These are phyloP conservation scores for Trichoderma afroharzianum DNA, from an alignment of 2,329 filamentous ascomycete genomes.

Conservation along the genomic window DNA sequence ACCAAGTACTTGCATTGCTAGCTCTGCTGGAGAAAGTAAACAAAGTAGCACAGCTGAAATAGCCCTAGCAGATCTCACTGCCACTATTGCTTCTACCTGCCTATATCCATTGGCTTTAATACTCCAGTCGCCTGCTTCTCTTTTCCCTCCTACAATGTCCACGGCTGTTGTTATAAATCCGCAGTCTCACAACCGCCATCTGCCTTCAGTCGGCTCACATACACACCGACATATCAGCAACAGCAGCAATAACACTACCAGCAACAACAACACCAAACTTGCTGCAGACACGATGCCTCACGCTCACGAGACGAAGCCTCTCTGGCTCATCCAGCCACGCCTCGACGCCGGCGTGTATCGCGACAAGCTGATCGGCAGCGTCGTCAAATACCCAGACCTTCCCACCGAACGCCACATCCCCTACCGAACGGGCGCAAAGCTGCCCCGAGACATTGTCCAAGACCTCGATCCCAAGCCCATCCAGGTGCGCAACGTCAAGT, in stretches of 20 bases:
- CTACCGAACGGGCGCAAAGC: constrained; percentile 19
- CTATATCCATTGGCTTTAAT: neutral
- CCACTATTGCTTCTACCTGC: neutral
- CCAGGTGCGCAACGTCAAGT: constrained; percentile 27
- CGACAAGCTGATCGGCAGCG: constrained; percentile 30
- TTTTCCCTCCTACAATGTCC: neutral
- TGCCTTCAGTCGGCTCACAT: neutral
- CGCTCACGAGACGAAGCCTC: constrained; percentile 24
- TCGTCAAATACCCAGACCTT: constrained; percentile 28
- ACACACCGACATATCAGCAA: neutral
- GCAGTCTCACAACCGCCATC: neutral
- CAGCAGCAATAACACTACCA: neutral
- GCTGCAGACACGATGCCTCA: neutral
- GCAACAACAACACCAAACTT: neutral
- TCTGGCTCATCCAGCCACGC: constrained; percentile 29
- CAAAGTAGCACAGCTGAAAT: neutral
- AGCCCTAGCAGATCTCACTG: neutral
- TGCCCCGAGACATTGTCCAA: constrained; percentile 25
- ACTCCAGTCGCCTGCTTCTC: neutral
- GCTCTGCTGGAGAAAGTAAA: neutral
- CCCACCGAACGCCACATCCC: constrained; percentile 28
- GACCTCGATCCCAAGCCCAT: constrained; percentile 28
- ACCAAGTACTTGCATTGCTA: neutral
- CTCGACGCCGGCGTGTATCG: constrained; percentile 28
- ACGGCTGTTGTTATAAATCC: neutral